Evolutionary conservation across 768 basidiomycete genomes (phyloP), one percentile per base, ranked within the genome.

Genomic region (Leccinum arenicola): DNA sequence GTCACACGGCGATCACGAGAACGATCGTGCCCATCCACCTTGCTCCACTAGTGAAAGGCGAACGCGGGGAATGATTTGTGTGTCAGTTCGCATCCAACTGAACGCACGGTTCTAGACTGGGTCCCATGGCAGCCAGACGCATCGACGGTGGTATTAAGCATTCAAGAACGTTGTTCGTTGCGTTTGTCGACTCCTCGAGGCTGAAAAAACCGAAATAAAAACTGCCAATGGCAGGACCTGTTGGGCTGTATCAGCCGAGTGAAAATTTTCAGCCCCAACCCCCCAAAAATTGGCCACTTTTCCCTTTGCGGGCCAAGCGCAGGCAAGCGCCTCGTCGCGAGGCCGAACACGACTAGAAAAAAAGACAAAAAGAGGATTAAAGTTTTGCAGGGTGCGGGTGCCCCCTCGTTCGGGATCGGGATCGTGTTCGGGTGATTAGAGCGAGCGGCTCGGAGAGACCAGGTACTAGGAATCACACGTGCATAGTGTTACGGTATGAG

Each of bases 401-500:
- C n/a, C 9, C 40, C 43, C 19, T 45, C 43, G 43, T 45, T 45
- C 43, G 43, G 43, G n/a, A 10, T 21, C 40, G 48, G 45, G 56
- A 9, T 56, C 63, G 54, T 29, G 63, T 60, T 67, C 64, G 67
- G 67, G 35, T 61, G 61, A 25, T 14, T 15, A 11, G 14, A 15
- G 43, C 40, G 52, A 55, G 52, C 64, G 14, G 2, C 40, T 19
- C 40, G 38, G 38, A 40, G 17, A 38, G 14, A 52, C 48, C 43
- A 57, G 23, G 21, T 36, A 23, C 23, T 23, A 19, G 38, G 19
- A 45, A 45, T 12, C 52, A 33, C 25, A 52, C 61, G 52, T 31
- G 61, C 63, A 45, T 2, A 19, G 19, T 12, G 43, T 45, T 45
- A 45, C 43, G 43, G 43, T 45, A 45, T 45, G 10, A 19, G 40